phyloP scores from a whole-genome alignment of 306 rosid genomes.

The Cyclanthera cordifolia region DNA sequence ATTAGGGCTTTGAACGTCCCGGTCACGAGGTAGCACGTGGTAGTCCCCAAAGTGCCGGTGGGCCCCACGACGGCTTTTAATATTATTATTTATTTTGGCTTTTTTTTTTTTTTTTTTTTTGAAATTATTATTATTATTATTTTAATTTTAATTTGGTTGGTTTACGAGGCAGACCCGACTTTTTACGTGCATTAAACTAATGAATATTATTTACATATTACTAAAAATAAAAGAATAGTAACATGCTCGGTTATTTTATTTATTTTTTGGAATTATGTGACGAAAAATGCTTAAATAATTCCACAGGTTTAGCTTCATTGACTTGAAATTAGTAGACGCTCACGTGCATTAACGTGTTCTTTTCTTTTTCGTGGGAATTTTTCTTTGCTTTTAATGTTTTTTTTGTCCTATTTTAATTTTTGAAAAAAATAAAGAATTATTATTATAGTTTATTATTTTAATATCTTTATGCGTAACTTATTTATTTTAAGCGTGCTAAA shows the following conservation, averaged over 20 bases:
- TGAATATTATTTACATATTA: background rate
- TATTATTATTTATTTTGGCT: too few species aligned
- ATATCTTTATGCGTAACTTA: too few species aligned
- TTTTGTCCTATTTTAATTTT: background rate
- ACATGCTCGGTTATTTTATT: background rate
- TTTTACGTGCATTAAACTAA: conserved; percentile 17
- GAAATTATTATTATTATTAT: too few species aligned
- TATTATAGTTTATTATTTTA: background rate
- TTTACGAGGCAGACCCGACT: conserved; percentile 23
- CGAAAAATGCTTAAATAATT: background rate
- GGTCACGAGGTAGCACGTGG: conserved; percentile 35
- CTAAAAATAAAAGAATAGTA: background rate
- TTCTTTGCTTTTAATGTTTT: background rate
- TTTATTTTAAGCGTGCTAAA: background rate
- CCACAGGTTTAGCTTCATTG: conserved; percentile 3
- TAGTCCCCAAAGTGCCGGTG: conserved; percentile 11
- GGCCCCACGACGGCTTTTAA: conserved; percentile 8
- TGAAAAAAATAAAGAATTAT: background rate
- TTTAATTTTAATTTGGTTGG: background rate
- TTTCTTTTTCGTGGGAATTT: background rate
- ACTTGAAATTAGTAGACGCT: conserved; percentile 23
- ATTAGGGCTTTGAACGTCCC: conserved; percentile 24
- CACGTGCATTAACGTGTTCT: conserved; percentile 21
- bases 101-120: too few species aligned
- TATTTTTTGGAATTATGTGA: conserved; percentile 17